phyloP scores from a whole-genome alignment of 805 yeast genomes.

The Zygoascus ofunaensis region DNA sequence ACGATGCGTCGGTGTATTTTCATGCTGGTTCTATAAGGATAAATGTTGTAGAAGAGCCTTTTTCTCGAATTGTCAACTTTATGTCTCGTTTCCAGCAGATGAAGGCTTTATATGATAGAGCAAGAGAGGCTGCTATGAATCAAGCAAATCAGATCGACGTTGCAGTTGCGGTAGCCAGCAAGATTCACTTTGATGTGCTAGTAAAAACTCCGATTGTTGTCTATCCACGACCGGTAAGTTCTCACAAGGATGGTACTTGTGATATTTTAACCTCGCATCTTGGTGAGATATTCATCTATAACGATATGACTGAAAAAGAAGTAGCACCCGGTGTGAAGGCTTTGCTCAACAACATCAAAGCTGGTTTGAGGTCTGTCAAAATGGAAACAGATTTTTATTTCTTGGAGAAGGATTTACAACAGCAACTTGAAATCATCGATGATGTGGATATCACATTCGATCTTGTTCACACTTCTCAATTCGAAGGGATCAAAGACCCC shows the following conservation, averaged over 20 bases:
- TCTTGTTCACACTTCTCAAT: conserved; percentile 39
- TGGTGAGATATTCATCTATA: conserved; percentile 73
- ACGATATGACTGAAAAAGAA: conserved; percentile 37
- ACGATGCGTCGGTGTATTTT: conserved; percentile 50
- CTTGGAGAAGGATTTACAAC: conserved; percentile 32
- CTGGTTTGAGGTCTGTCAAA: conserved; percentile 66
- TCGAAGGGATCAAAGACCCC: conserved; percentile 34
- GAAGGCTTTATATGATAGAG: conserved; percentile 83
- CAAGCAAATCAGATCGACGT: conserved; percentile 55
- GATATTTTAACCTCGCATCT: conserved; percentile 63
- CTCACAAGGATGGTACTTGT: conserved; percentile 35
- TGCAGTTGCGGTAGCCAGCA: conserved; percentile 31
- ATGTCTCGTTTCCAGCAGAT: conserved; percentile 68
- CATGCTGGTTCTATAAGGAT: conserved; percentile 68
- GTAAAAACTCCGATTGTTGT: conserved; percentile 76
- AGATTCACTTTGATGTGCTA: conserved; percentile 60
- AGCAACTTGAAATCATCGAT: conserved; percentile 55
- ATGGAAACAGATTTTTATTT: conserved; percentile 55
- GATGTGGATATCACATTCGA: conserved; percentile 53
- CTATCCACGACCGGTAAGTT: conserved; percentile 47
- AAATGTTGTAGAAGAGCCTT: conserved; percentile 74
- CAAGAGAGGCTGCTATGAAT: conserved; percentile 79
- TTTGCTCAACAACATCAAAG: conserved; percentile 43
- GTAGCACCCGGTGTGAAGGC: conserved; percentile 17
- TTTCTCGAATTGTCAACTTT: conserved; percentile 56